phyloP scores from a whole-genome alignment of 1,284 basidiomycete genomes.

The Pyrrhoderma noxium region DNA sequence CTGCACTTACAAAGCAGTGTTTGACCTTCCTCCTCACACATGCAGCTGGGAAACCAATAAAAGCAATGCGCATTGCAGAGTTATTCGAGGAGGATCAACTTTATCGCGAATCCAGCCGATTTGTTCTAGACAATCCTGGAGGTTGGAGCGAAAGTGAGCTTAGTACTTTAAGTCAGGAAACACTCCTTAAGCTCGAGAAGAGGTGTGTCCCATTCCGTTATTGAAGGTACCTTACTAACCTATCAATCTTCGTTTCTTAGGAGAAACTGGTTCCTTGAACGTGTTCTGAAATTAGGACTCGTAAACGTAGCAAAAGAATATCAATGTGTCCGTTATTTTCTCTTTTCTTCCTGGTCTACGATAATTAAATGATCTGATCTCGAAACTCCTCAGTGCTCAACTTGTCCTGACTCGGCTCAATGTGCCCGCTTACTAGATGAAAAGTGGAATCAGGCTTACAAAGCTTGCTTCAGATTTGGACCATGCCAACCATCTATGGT shows the following conservation, averaged over 20 bases:
- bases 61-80: constrained; percentile 86
- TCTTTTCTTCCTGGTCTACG: background rate
- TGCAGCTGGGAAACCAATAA: constrained; percentile 83
- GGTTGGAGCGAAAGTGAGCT: constrained; percentile 80
- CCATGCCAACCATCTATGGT: constrained; percentile 87
- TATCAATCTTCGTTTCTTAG: no score
- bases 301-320: constrained; percentile 86
- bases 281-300: constrained; percentile 85
- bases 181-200: constrained; percentile 82
- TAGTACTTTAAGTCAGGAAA: constrained; percentile 69
- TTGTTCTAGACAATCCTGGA: constrained; percentile 84
- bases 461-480: constrained; percentile 82
- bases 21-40: constrained; percentile 83
- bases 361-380: constrained; percentile 5
- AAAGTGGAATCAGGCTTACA: constrained; percentile 86
- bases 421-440: constrained; percentile 90
- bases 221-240: background rate
- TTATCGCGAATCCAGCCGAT: constrained; percentile 82
- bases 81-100: constrained; percentile 81
- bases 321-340: constrained; percentile 57
- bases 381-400: constrained; percentile 50
- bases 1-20: constrained; percentile 73
- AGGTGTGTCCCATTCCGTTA: constrained; percentile 38
- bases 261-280: constrained; percentile 90
- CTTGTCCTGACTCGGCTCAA: constrained; percentile 72